Evolutionary conservation across 306 rosid species (phyloP).

Genomic region (Prunus campanulata): DNA sequence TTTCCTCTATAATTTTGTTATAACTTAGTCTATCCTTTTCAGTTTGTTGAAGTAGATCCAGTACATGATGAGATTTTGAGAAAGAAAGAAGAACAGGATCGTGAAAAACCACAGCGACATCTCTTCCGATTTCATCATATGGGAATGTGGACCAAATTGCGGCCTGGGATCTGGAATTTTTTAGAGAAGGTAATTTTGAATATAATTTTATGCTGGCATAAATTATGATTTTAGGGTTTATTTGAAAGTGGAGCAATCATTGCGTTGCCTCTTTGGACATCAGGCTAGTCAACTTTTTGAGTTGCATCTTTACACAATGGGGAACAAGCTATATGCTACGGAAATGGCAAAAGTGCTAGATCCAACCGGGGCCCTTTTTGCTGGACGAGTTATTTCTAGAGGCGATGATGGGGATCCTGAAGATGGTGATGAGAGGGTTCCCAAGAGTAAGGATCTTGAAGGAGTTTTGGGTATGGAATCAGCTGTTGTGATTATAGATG

Average conservation of each 20-base stretch:
- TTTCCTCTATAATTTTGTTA: slow-evolving; percentile 16
- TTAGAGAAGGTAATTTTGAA: slow-evolving; percentile 75
- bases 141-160: slow-evolving; percentile 99
- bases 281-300: slow-evolving; percentile 95
- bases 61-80: slow-evolving; percentile 89
- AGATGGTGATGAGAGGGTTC: slow-evolving; percentile 85
- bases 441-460: slow-evolving; percentile 95
- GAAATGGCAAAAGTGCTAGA: slow-evolving; percentile 99
- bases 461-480: slow-evolving; percentile 99
- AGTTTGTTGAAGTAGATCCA: slow-evolving; percentile 96
- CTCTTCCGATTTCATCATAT: slow-evolving; percentile 92
- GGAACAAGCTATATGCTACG: slow-evolving; percentile 95
- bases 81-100: slow-evolving; percentile 88
- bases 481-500: slow-evolving; percentile 88
- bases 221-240: slow-evolving; percentile 13
- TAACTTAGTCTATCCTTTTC: slow-evolving; percentile 33
- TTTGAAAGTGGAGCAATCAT: slow-evolving; percentile 22
- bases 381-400: slow-evolving; percentile 91
- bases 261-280: slow-evolving; percentile 25
- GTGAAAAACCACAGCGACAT: slow-evolving; percentile 72
- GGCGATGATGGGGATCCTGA: slow-evolving; percentile 80
- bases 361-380: slow-evolving; percentile 79
- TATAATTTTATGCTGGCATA: slow-evolving; percentile 1
- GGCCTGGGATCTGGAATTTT: slow-evolving; percentile 98
- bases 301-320: slow-evolving; percentile 98